Evolutionary conservation across 2,329 filamentous ascomycete genomes (phyloP).

Genomic region (Thyridium curvatum): DNA sequence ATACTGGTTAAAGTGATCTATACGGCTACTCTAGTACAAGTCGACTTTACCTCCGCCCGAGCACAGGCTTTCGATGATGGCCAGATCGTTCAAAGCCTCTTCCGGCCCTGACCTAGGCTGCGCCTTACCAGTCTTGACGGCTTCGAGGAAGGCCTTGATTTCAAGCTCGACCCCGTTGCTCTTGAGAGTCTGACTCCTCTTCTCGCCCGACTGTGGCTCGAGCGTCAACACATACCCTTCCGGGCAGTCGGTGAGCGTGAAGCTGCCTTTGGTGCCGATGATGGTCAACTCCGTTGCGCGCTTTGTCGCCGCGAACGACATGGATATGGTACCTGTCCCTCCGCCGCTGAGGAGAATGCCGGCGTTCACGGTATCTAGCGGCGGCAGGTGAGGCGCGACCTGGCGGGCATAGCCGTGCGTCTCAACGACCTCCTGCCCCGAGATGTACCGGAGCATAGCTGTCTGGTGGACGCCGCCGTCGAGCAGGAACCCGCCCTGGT

Average conservation of each 20-base stretch:
- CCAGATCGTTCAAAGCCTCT: conserved; percentile 1
- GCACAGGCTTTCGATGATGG: conserved; percentile 1
- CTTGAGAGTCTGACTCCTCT: not conserved
- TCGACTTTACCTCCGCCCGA: not conserved
- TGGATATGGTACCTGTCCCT: conserved; percentile 4
- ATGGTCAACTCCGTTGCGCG: conserved; percentile 2
- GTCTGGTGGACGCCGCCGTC: conserved; percentile 64
- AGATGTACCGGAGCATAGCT: conserved; percentile 2
- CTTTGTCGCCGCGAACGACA: conserved; percentile 7
- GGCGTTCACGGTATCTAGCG: conserved; percentile 5
- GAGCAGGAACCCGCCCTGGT: conserved; percentile 72
- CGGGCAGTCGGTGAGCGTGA: no score
- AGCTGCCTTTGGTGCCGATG: conserved; percentile 3
- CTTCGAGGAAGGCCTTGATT: not conserved
- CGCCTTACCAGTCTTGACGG: not conserved
- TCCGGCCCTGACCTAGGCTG: not conserved
- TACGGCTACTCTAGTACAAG: not conserved
- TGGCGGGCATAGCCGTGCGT: conserved; percentile 1
- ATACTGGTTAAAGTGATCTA: no score
- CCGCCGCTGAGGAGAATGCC: conserved; percentile 1
- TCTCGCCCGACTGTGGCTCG: no score
- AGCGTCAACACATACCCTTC: no score
- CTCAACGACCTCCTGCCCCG: conserved; percentile 1
- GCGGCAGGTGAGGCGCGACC: conserved; percentile 2
- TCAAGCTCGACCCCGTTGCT: not conserved